Base-by-base conservation (phyloP, 805 yeast genomes). In the Myxozyma mucilagina region DNA sequence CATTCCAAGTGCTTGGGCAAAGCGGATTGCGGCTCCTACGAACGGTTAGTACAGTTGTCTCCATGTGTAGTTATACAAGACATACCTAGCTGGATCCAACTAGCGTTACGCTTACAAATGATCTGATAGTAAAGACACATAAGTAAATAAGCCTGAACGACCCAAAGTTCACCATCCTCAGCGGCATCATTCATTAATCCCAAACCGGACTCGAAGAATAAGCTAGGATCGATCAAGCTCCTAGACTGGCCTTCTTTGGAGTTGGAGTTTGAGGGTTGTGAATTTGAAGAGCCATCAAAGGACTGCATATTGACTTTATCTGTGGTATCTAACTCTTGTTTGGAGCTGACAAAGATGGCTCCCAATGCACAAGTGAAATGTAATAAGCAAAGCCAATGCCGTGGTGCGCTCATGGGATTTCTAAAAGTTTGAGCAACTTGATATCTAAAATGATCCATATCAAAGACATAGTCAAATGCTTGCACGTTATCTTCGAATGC, bases 81-180 rank as follows among this genome's bases (percentile, higher is more conserved):
- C 63, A 9, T 45, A 55, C 81, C 80, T n/a, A 80, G 67, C 65
- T 75, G 76, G 16, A 79, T 71, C 82, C 82, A 80, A 13, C 81
- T 76, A 8, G 72, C 73, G 20, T 71, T 71, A 58, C 79, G 73
- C 52, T 74, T 75, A 9, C 79, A 75, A n/a, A 72, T 72, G 35
- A 72, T 68, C 53, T 77, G 79, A 59, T 79, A 75, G 65, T 72
- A 79, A 63, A 79, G 73, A 64, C 73, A 78, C 39, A 75, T 70
- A 24, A 81, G 64, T 35, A 77, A 63, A 59, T 79, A 71, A 4
- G 77, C 76, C 58, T 78, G 79, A 2, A 78, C 78, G 11, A 77
- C 64, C 81, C 82, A 79, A 13, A 78, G 55, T 47, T 69, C 75
- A 32, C 74, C 77, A 63, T 77, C 80, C 50, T 77, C 77, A n/a